A percentile compares a stretch with the other conserved stretches of the same genome.
Conservation (phyloP, 176 grass and related monocot genomes). For the Typha latifolia region DNA sequence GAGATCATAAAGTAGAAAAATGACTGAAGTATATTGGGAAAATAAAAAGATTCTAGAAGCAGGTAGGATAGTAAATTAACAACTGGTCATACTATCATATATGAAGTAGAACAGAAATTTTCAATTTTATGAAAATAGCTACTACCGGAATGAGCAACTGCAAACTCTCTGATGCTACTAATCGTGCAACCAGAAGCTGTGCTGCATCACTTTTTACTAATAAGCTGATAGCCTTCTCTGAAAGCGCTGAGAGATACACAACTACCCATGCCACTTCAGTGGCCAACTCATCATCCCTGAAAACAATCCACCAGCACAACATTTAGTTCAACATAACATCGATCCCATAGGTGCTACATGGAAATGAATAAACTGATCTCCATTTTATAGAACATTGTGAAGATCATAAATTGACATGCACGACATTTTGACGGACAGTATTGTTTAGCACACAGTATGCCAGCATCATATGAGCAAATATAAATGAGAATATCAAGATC, state of each 20-base stretch:
- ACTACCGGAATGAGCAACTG: constrained; percentile 86
- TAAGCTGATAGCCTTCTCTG: constrained; percentile 49
- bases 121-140: constrained; percentile 6
- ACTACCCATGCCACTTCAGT: constrained; percentile 97
- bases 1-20: neutral
- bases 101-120: neutral
- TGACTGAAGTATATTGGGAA: neutral
- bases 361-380: neutral
- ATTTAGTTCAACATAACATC: neutral
- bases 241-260: constrained; percentile 92
- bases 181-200: constrained; percentile 53
- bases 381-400: neutral
- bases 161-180: constrained; percentile 65
- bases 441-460: neutral
- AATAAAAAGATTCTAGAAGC: neutral
- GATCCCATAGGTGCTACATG: neutral
- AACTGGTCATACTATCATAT: too few relatives aligned
- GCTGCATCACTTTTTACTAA: constrained; percentile 51
- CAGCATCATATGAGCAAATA: too few relatives aligned
- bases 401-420: neutral
- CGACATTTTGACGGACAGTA: neutral
- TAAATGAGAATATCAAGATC: too few relatives aligned
- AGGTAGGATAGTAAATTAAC: neutral
- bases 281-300: constrained; percentile 74
- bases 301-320: constrained; percentile 12